A percentile compares a stretch with the other conserved stretches of the same genome.
Evolutionary conservation across 345 rosid species (phyloP).

Genomic region (Hibiscus tridactylites): DNA sequence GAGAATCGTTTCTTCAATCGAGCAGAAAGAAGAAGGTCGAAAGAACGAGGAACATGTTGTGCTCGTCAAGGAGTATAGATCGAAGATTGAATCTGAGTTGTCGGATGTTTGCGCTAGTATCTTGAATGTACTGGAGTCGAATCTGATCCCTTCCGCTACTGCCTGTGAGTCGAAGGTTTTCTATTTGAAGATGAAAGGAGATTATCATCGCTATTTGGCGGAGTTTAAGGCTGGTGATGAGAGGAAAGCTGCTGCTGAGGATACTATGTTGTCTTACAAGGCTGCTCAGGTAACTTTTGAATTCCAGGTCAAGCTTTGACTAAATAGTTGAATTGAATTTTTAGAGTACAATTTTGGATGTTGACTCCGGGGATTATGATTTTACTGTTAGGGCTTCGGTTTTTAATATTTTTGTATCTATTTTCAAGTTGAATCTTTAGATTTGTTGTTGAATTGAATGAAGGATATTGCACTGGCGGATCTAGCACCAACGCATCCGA

Average conservation of each 20-base stretch:
- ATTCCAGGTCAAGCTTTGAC: neutral
- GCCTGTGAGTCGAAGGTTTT: conserved; percentile 81
- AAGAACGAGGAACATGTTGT: conserved; percentile 89
- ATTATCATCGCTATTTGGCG: conserved; percentile 85
- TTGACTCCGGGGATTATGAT: neutral
- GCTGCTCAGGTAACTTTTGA: conserved; percentile 64
- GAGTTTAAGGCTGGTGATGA: conserved; percentile 86
- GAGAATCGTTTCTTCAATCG: conserved; percentile 91
- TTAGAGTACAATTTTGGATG: neutral
- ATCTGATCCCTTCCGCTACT: conserved; percentile 67
- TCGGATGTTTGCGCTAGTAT: conserved; percentile 70
- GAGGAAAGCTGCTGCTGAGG: conserved; percentile 88
- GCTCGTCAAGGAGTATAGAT: conserved; percentile 90
- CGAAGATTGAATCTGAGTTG: conserved; percentile 82
- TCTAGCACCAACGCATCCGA: conserved; percentile 90
- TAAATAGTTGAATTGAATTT: neutral
- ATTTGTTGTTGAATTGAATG: neutral
- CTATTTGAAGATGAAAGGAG: conserved; percentile 95
- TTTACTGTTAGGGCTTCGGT: conserved; percentile 1
- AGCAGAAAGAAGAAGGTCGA: conserved; percentile 88
- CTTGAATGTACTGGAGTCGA: conserved; percentile 48
- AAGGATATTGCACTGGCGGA: conserved; percentile 70
- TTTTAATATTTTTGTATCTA: neutral
- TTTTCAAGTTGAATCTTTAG: neutral
- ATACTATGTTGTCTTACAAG: conserved; percentile 86